Evolutionary conservation across 2,329 filamentous ascomycete genomes (phyloP), one percentile per base, ranked within the genome.

Genomic region (Leptographium lundbergii): DNA sequence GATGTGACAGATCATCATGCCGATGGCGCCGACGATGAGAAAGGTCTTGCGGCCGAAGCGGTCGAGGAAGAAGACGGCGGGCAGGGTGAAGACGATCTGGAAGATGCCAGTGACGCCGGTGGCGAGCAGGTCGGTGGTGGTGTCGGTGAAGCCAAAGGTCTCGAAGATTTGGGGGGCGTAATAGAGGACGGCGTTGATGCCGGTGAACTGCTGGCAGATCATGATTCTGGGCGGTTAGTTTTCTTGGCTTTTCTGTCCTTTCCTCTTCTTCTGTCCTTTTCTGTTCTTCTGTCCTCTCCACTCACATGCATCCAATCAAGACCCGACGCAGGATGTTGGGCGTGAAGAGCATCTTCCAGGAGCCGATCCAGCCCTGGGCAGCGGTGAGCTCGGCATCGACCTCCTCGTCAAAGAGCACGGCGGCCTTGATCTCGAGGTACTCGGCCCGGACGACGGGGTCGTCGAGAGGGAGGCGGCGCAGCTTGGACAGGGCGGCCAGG

Each of bases 1-100:
- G 79, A 92, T 91, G 73, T 95, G 86, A 76, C 87, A 91, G 67
- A 91, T 70, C 45, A 91, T 75, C 89, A 95, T 95, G 36, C 65
- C 64, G 25, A 66, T 54, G 4, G 61, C 63, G 4, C 66, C 65
- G 51, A 66, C 61, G 6, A 71, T 56, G 17, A 64, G 65, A 47
- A 60, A 63, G 27, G 54, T 63, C 39, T 59, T 65, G 58, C 59
- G 65, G 39, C 61, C 71, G 39, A 61, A 60, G 22, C 27, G 65
- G 63, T 67, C 65, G 22, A 66, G 32, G 22, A 85, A 86, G 75
- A 80, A 95, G 82, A 95, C 95, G 34, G 89, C 92, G 67, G 94
- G 72, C 0, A 62, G n/a, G 11, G 61, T 61, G 17, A 60, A 60
- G 24, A 65, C 48, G 39, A 64, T 56, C 57, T 57, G 34, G 29